A percentile compares a stretch with the other conserved stretches of the same genome.
Evolutionary conservation across 2,329 filamentous ascomycete genomes (phyloP).

Genomic region (Aspergillus puulaauensis): DNA sequence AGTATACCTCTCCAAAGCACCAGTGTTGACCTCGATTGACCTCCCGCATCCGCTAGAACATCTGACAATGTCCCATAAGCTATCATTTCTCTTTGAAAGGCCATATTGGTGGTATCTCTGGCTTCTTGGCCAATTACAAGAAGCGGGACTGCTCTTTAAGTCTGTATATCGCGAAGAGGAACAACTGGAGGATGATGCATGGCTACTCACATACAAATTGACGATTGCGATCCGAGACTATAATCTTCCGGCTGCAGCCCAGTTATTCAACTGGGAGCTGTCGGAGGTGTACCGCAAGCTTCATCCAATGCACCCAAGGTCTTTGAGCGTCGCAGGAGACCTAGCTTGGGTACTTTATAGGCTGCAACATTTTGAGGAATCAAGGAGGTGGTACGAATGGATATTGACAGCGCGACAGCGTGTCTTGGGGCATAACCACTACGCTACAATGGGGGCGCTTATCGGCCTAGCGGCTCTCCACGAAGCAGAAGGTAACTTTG

Average conservation of each 20-base stretch:
- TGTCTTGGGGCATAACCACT: background rate
- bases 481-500: background rate
- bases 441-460: background rate
- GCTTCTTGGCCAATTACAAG: background rate
- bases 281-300: background rate
- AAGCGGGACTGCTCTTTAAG: background rate
- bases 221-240: background rate
- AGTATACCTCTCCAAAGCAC: background rate
- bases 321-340: background rate
- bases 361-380: background rate
- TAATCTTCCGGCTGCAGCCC: background rate
- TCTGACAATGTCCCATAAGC: background rate
- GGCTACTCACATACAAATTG: background rate
- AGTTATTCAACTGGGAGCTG: background rate
- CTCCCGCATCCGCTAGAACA: background rate
- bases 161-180: background rate
- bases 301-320: background rate
- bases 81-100: background rate
- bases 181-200: background rate
- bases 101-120: background rate
- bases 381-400: background rate
- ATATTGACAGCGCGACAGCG: background rate
- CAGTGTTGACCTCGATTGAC: background rate
- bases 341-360: background rate
- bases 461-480: background rate